Evolutionary conservation across 176 grass and related monocot species (phyloP).

Genomic region (Musa troglodytarum): DNA sequence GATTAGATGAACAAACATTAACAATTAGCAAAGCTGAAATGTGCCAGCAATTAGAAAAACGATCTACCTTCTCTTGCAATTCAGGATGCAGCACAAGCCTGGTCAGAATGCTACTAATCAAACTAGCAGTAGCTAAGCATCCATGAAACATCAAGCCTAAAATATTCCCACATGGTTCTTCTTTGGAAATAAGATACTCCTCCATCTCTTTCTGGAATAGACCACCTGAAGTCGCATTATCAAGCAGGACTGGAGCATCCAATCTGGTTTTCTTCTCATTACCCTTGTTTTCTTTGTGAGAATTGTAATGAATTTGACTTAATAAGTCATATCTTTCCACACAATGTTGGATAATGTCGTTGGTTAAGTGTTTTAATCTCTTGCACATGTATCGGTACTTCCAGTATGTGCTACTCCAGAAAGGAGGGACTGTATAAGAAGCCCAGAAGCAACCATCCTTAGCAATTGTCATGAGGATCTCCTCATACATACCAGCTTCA

Average conservation of each 20-base stretch:
- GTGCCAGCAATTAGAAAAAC: slow-evolving; percentile 18
- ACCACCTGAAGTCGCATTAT: slow-evolving; percentile 21
- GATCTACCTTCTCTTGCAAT: slow-evolving; percentile 65
- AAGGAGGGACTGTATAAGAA: slow-evolving; percentile 58
- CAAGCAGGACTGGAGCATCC: slow-evolving; percentile 21
- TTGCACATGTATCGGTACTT: slow-evolving; percentile 45
- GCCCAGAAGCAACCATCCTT: slow-evolving; percentile 91
- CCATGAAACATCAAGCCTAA: slow-evolving; percentile 92
- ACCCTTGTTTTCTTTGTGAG: slow-evolving; percentile 25
- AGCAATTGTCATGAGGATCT: slow-evolving; percentile 65
- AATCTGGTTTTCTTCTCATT: slow-evolving; percentile 10
- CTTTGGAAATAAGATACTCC: slow-evolving; percentile 35
- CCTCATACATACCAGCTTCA: slow-evolving; percentile 51
- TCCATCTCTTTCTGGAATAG: slow-evolving; percentile 26
- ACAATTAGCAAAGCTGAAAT: slow-evolving; percentile 3
- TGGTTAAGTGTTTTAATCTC: slow-evolving; percentile 56
- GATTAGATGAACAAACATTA: not conserved
- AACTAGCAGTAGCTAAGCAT: slow-evolving; percentile 54
- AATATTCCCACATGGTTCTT: slow-evolving; percentile 74
- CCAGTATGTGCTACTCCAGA: slow-evolving; percentile 81
- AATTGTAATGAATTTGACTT: slow-evolving; percentile 20
- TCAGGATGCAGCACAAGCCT: slow-evolving; percentile 45
- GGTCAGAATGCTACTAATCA: slow-evolving; percentile 63
- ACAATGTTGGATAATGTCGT: slow-evolving; percentile 38
- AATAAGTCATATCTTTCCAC: slow-evolving; percentile 23